Base-by-base conservation (phyloP, 208 protist genomes). In the Trypanosoma avium region DNA sequence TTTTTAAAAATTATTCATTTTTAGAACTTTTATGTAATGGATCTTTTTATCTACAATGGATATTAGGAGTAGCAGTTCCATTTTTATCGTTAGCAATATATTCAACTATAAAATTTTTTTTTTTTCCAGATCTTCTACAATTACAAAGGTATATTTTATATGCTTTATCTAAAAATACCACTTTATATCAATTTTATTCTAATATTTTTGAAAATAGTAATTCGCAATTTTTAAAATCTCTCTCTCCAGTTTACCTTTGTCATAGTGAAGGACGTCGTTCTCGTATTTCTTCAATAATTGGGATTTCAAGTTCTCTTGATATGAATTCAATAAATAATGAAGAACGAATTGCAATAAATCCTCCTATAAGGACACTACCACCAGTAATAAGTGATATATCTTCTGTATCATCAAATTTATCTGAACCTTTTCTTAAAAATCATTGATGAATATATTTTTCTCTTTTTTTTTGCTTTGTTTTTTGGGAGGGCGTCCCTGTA, bases 81-180 rank as follows among this genome's bases (percentile, higher is more conserved):
- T 75, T 75, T 33, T 30, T 80, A 22, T 80, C 81, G 21, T 74
- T 84, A 12, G 67, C 72, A 19, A 42, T 86, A 19, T 86, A 86
- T 60, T 79, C 81, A 5, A 45, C 72, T 7, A 57, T 77, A 22
- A 92, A 92, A 61, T 17, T 77, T 27, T 57, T 79, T 21, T 92
- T 80, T 72, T 88, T 92, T 55, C 81, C 85, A 27, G 75, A 88
- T 47, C 40, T 76, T 32, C 65, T 92, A 61, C 85, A 92, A 64
- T 52, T 84, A 10, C 77, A 86, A 66, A 79, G 85, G n/a, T n/a
- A n/a, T n/a, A n/a, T n/a, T n/a, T n/a, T n/a, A n/a, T n/a, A n/a
- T n/a, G n/a, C n/a, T n/a, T n/a, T n/a, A n/a, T n/a, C n/a, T n/a
- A n/a, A n/a, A n/a, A n/a, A n/a, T n/a, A n/a, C n/a, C n/a, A n/a